These are phyloP conservation scores for Cyclotella distinguenda DNA, from an alignment of 108 stramenopile species.

Conservation along the genomic window DNA sequence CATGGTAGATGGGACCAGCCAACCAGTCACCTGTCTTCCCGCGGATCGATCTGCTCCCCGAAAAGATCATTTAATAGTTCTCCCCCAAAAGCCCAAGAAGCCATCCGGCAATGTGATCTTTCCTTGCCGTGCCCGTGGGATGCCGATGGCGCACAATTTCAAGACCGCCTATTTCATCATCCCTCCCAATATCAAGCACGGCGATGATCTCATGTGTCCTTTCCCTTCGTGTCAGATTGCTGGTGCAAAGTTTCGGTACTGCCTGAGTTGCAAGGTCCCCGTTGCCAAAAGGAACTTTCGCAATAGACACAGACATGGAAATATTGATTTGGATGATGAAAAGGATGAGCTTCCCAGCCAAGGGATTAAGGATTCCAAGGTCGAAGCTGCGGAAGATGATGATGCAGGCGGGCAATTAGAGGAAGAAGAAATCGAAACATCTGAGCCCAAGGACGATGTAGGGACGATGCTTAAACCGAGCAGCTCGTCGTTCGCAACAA, in stretches of 20 bases:
- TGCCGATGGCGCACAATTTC: conserved; percentile 89
- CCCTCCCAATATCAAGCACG: conserved; percentile 78
- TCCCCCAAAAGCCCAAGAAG: conserved; percentile 33
- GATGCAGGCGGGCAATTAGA: conserved; percentile 1
- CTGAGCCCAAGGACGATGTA: background rate
- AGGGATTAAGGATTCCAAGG: conserved; percentile 5
- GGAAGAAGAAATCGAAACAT: conserved; percentile 3
- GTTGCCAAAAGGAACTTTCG: conserved; percentile 83
- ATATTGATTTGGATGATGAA: conserved; percentile 14
- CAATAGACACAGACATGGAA: conserved; percentile 74
- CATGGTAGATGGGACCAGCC: background rate
- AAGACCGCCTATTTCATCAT: conserved; percentile 86
- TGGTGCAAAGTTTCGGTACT: conserved; percentile 82
- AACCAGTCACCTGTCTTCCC: conserved; percentile 3
- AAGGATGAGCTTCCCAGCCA: background rate
- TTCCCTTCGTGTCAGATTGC: conserved; percentile 75
- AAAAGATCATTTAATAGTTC: conserved; percentile 32
- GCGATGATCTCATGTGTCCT: conserved; percentile 80
- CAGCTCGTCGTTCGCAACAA: no score
- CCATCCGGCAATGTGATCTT: conserved; percentile 42
- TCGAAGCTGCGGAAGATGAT: conserved; percentile 2
- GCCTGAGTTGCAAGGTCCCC: conserved; percentile 68
- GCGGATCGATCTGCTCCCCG: conserved; percentile 10
- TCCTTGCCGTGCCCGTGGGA: conserved; percentile 80
- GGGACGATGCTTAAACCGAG: background rate